These are phyloP conservation scores for Paecilomyces sp. DNA, from an alignment of 2,329 filamentous ascomycete genomes.

Conservation along the genomic window DNA sequence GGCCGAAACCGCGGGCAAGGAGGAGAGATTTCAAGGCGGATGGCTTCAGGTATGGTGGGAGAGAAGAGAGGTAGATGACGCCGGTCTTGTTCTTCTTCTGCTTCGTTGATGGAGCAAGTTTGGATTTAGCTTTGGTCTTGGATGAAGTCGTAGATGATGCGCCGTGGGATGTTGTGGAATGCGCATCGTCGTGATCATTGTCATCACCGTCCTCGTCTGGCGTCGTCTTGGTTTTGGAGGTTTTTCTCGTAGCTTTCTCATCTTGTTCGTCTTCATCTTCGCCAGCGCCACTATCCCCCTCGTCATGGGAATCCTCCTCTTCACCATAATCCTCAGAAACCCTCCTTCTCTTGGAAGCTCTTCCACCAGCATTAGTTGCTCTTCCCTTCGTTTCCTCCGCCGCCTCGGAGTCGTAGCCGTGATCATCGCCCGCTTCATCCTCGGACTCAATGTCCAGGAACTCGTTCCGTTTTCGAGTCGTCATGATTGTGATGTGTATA, in stretches of 20 bases:
- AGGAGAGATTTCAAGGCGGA: conserved; percentile 37
- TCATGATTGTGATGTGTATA: conserved; percentile 18
- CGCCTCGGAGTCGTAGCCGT: conserved; percentile 40
- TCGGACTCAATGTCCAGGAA: conserved; percentile 30
- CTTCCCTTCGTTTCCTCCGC: conserved; percentile 33
- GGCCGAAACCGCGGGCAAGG: conserved; percentile 32
- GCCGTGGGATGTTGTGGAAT: conserved; percentile 1
- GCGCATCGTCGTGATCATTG: conserved; percentile 8
- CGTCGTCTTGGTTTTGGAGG: conserved; percentile 35
- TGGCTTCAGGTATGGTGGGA: conserved; percentile 43
- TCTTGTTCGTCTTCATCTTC: conserved; percentile 40
- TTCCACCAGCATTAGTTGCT: background rate
- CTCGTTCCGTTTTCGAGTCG: conserved; percentile 31
- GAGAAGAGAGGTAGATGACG: conserved; percentile 38
- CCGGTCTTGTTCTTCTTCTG: conserved; percentile 28
- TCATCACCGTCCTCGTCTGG: conserved; percentile 37
- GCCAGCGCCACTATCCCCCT: conserved; percentile 38
- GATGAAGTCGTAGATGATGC: conserved; percentile 9
- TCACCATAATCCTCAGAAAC: conserved; percentile 26
- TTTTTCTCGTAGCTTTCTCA: conserved; percentile 44
- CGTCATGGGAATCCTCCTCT: conserved; percentile 38
- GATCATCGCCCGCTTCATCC: conserved; percentile 32
- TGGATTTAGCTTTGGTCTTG: conserved; percentile 12
- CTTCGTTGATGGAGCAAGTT: background rate
- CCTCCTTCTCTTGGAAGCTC: conserved; percentile 23